These are phyloP conservation scores for Plasmodium cynomolgi DNA, from an alignment of 169 alveolate species.

Conservation along the genomic window DNA sequence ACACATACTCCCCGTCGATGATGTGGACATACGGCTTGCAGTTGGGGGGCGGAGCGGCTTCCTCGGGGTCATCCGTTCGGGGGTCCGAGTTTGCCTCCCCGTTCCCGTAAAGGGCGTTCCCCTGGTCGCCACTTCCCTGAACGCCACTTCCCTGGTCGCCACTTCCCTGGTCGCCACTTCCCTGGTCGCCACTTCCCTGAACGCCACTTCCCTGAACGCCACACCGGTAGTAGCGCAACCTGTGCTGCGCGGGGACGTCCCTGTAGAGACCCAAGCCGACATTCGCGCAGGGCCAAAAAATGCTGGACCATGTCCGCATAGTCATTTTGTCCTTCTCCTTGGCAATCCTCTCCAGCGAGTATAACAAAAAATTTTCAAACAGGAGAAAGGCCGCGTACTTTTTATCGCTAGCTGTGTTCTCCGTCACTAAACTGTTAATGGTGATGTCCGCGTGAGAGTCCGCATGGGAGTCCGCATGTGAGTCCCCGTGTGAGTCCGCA, in stretches of 20 bases:
- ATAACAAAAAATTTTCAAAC: slow-evolving; percentile 37
- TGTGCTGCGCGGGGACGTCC: slow-evolving; percentile 2
- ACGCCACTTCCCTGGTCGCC: background rate
- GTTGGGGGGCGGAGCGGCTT: background rate
- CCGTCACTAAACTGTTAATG: background rate
- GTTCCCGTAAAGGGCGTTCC: background rate
- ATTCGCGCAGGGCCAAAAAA: slow-evolving; percentile 72
- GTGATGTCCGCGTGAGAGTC: no score
- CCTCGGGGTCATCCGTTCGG: background rate
- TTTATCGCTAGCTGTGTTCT: slow-evolving; percentile 12
- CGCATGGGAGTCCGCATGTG: no score
- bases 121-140: background rate
- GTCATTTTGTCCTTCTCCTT: slow-evolving; percentile 56
- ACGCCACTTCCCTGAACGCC: no score
- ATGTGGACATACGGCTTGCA: slow-evolving; percentile 50
- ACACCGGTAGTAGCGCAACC: slow-evolving; percentile 2
- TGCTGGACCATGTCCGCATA: slow-evolving; percentile 56
- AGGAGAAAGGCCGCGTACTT: slow-evolving; percentile 27
- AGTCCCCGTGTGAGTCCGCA: no score
- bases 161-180: background rate
- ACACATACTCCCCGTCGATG: slow-evolving; percentile 14
- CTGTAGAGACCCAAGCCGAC: slow-evolving; percentile 52
- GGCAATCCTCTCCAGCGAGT: slow-evolving; percentile 30
- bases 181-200: background rate
- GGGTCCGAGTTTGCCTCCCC: background rate